Percentiles rank a stretch among this genome's conserved stretches.
These are phyloP conservation scores for Pyrus hybrid DNA, from an alignment of 331 rosid genomes.

Conservation along the genomic window DNA sequence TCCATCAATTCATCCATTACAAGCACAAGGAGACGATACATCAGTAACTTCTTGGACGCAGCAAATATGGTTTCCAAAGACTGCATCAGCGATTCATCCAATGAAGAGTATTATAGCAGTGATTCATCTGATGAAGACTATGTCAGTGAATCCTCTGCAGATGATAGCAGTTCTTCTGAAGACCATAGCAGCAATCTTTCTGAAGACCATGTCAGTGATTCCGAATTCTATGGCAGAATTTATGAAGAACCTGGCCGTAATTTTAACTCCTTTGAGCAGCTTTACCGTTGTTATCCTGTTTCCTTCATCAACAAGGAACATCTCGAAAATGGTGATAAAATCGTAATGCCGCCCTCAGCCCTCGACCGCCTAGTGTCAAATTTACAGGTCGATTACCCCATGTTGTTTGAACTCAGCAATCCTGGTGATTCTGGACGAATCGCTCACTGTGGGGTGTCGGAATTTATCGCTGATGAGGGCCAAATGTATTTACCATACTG, in stretches of 20 bases:
- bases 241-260: neutral
- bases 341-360: constrained; percentile 21
- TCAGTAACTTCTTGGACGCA: neutral
- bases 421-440: neutral
- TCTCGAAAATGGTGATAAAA: constrained; percentile 5
- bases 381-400: neutral
- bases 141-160: neutral
- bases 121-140: neutral
- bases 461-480: constrained; percentile 10
- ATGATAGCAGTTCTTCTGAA: neutral
- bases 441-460: constrained; percentile 12
- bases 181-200: neutral
- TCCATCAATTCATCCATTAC: neutral
- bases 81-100: neutral
- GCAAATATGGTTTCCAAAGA: neutral
- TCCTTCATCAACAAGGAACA: neutral
- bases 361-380: neutral
- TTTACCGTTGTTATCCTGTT: constrained; percentile 1
- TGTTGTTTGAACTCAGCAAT: constrained; percentile 2
- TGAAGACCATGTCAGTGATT: neutral
- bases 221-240: neutral
- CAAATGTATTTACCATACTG: neutral
- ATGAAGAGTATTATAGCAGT: neutral
- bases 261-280: neutral
- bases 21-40: neutral